Conservation (phyloP, 106 monocot genomes). For the Ottelia alismoides region DNA sequence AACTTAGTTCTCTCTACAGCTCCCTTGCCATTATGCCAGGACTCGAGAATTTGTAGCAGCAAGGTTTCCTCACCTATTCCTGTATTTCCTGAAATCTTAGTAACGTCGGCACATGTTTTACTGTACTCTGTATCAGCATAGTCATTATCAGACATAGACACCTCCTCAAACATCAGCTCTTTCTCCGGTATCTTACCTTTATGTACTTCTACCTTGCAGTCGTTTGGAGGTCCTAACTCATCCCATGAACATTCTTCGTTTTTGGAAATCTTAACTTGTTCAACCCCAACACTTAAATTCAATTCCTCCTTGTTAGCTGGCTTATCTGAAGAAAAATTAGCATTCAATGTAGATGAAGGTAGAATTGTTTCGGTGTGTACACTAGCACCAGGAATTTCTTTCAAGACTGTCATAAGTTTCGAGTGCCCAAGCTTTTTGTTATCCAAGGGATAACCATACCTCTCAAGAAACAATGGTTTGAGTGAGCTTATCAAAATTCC, state of each 20-base stretch:
- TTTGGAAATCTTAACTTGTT: slow-evolving; percentile 4
- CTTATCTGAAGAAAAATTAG: neutral
- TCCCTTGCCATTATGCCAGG: slow-evolving; percentile 43
- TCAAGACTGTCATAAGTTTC: slow-evolving; percentile 43
- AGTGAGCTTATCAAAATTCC: slow-evolving; percentile 60
- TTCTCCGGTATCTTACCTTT: neutral
- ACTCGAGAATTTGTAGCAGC: slow-evolving; percentile 47
- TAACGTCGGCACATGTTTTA: too few relatives aligned
- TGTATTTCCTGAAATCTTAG: too few relatives aligned
- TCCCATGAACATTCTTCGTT: slow-evolving; percentile 43
- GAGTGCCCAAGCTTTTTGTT: slow-evolving; percentile 50
- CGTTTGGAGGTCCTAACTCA: slow-evolving; percentile 57
- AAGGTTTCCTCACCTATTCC: slow-evolving; percentile 32
- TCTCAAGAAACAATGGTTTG: slow-evolving; percentile 39
- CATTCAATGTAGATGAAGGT: slow-evolving; percentile 3
- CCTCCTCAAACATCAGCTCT: slow-evolving; percentile 11
- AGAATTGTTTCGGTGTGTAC: slow-evolving; percentile 32
- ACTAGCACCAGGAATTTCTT: slow-evolving; percentile 55
- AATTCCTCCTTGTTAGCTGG: neutral
- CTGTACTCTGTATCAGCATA: slow-evolving; percentile 46
- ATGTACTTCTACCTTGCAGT: neutral
- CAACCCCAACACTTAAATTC: neutral
- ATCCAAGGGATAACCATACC: slow-evolving; percentile 61
- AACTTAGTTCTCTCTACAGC: slow-evolving; percentile 11
- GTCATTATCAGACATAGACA: slow-evolving; percentile 55